Percentiles rank a stretch among this genome's conserved stretches.
Conservation (phyloP, 2,329 filamentous ascomycete genomes). For the Microsporum canis region DNA sequence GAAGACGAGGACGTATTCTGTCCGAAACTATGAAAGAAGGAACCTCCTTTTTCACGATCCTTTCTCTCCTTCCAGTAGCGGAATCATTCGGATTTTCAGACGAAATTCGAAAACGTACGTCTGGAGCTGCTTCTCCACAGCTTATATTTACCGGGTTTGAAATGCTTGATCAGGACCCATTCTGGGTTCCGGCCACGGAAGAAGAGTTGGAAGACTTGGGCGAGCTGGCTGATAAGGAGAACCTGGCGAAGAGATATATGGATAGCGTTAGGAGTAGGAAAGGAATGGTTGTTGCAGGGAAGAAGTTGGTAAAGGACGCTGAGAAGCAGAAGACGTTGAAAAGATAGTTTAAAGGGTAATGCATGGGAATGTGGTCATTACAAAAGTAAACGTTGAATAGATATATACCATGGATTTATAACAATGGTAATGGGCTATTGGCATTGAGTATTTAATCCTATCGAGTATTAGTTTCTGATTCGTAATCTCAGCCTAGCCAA, state of each 20-base stretch:
- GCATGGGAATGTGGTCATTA: neutral
- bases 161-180: slow-evolving; percentile 86
- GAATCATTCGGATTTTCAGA: slow-evolving; percentile 94
- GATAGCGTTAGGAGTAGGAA: slow-evolving; percentile 78
- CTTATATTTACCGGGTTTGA: slow-evolving; percentile 89
- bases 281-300: slow-evolving; percentile 71
- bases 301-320: slow-evolving; percentile 63
- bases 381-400: neutral
- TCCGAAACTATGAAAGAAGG: slow-evolving; percentile 89
- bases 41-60: slow-evolving; percentile 91
- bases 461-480: neutral
- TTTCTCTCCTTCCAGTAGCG: slow-evolving; percentile 75
- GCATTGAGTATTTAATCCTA: neutral
- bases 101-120: slow-evolving; percentile 90
- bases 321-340: slow-evolving; percentile 81
- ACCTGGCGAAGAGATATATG: slow-evolving; percentile 93
- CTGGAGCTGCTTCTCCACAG: slow-evolving; percentile 82
- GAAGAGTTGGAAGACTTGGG: slow-evolving; percentile 94
- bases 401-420: neutral
- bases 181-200: slow-evolving; percentile 94
- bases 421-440: neutral
- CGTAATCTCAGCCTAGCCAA: neutral
- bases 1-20: slow-evolving; percentile 77
- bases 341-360: slow-evolving; percentile 27
- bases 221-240: slow-evolving; percentile 85